Evolutionary conservation across 345 rosid genomes (phyloP).

Genomic region (Corchorus olitorius): DNA sequence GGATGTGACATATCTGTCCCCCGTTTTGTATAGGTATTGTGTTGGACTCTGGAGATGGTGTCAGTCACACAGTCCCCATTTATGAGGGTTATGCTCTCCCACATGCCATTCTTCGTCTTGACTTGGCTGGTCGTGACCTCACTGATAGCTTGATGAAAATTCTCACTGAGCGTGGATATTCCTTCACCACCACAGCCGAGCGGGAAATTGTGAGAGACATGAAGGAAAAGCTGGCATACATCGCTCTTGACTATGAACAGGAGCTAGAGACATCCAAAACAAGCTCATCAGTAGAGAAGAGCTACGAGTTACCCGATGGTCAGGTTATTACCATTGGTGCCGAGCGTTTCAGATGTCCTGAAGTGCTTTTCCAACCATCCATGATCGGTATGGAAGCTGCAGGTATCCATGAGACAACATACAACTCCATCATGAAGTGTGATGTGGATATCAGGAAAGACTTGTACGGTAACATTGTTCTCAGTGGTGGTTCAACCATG

Average conservation of each 20-base stretch:
- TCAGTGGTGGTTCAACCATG: conserved; percentile 96
- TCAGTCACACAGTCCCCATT: conserved; percentile 88
- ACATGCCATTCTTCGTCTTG: conserved; percentile 90
- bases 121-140: conserved; percentile 93
- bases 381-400: conserved; percentile 96
- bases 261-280: conserved; percentile 91
- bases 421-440: conserved; percentile 93
- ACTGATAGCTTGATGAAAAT: conserved; percentile 85
- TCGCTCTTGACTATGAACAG: conserved; percentile 90
- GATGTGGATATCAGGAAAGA: conserved; percentile 92
- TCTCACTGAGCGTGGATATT: conserved; percentile 92
- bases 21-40: conserved; percentile 64
- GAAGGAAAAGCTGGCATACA: conserved; percentile 90
- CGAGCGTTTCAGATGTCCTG: conserved; percentile 92
- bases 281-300: conserved; percentile 84
- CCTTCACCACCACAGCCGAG: conserved; percentile 94
- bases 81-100: conserved; percentile 92
- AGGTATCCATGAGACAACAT: conserved; percentile 90
- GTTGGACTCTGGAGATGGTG: conserved; percentile 94
- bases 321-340: conserved; percentile 93
- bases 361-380: conserved; percentile 94
- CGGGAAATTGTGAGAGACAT: conserved; percentile 97
- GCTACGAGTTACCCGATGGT: conserved; percentile 85
- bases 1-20: neutral
- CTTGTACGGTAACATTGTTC: conserved; percentile 86